Evolutionary conservation across 441 rosid genomes (phyloP), one percentile per base, ranked within the genome.

Genomic region (Cnidoscolus chayamansa): DNA sequence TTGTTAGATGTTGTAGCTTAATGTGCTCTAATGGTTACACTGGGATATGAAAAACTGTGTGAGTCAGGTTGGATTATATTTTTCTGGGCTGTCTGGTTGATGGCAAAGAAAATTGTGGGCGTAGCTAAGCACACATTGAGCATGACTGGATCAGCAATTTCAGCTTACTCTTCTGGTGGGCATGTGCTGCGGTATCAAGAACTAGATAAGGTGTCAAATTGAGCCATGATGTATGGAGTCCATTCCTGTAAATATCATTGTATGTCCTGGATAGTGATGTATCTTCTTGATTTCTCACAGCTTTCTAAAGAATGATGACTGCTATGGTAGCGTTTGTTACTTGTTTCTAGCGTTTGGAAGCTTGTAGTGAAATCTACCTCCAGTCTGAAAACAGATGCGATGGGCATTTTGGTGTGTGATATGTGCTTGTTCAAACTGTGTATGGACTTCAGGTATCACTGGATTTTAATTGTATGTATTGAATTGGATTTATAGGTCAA

Each of bases 61-160:
- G 74, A 64, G 71, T 73, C 91, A 94, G 99, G 98, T 78, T 94
- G 99, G 99, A 76, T 88, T 53, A 93, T 91, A 70, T 90, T 94
- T 78, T 84, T 92, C 77, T 89, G 87, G 79, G 77, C 76, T 63
- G 77, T 86, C 62, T 94, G 96, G 98, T 68, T 90, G 85, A 90
- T 86, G 72, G 74, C 85, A 43, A 87, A 82, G 82, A 94, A 87
- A 77, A 80, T 86, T 37, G 7, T 84, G 25, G 85, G 82, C 13
- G 80, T 90, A 19, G 92, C 89, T 25, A 94, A 86, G 81, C 90
- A 83, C 72, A 88, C 96, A 1, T 53, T 87, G 68, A 78, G 72
- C 58, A 17, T 73, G 68, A 81, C 96, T 65, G 93, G 94, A 67
- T 86, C 85, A 48, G 87, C 89, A 48, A 64, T 94, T 75, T 81